Base-by-base conservation (phyloP, 495 filamentous ascomycete species). In the Aspergillus haitiensis region DNA sequence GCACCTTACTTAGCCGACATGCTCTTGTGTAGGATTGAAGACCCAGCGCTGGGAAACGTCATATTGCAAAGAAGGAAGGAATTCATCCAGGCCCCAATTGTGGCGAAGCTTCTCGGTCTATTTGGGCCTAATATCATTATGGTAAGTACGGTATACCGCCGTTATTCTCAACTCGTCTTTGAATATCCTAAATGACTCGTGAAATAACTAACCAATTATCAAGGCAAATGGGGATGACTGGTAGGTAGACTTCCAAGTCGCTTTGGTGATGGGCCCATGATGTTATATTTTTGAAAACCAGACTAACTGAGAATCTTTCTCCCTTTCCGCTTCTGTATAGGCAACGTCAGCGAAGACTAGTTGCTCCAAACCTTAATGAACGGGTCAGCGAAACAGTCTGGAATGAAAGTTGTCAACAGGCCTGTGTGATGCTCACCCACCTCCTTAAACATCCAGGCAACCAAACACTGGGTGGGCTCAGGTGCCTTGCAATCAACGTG, bases 401-500 rank as follows among this genome's bases (percentile, higher is more conserved):
- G 74, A 63, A 52, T n/a, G 73, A 77, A 60, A 72, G 63, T 55
- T 36, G 55, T 12, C 52, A 52, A 31, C 74, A 78, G 61, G 67
- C 73, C 0, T 49, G 56, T 36, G 52, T 61, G 7, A 75, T 79
- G 75, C 47, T 60, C 21, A 32, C 61, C 1, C 67, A 66, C 48
- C 45, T 72, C 44, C 45, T 67, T 5, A 7, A 60, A 0, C 55
- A 67, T 46, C 67, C 72, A 1, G 64, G 64, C 0, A 52, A 57
- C 45, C 48, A 65, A 40, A 72, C 65, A 3, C 49, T 75, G 5
- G 50, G 50, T 10, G 67, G 68, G 2, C 56, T 75, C 12, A 66
- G 67, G 1, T 61, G 60, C 45, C 52, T 77, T 15, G 72, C 77
- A 18, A 72, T 78, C 62, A 75, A 80, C 59, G 75, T 78, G 6